Evolutionary conservation across 192 early-diverging fungal genomes (phyloP).

Genomic region (Dispira simplex): DNA sequence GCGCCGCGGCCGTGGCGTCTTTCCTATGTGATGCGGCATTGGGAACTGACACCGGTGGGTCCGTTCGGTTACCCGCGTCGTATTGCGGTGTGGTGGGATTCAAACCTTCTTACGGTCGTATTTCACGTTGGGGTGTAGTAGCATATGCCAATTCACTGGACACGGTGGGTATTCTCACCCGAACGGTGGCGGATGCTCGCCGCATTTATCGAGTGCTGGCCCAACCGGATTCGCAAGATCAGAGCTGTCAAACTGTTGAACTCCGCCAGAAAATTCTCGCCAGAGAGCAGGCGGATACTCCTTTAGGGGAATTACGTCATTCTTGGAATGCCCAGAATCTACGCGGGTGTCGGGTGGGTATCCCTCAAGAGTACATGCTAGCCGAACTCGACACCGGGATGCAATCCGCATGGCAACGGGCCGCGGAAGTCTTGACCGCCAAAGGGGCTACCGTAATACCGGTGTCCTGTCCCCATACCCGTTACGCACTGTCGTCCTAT

Average conservation of each 20-base stretch:
- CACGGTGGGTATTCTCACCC: constrained; percentile 67
- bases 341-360: constrained; percentile 40
- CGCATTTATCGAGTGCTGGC: background rate
- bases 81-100: constrained; percentile 89
- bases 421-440: constrained; percentile 32
- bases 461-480: constrained; percentile 54
- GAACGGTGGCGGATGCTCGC: too few species aligned
- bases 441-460: constrained; percentile 51
- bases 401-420: constrained; percentile 37
- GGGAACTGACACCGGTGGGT: constrained; percentile 92
- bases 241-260: background rate
- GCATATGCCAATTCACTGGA: constrained; percentile 81
- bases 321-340: background rate
- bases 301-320: constrained; percentile 15
- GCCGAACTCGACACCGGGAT: constrained; percentile 44
- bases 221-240: background rate
- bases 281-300: constrained; percentile 37
- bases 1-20: constrained; percentile 75
- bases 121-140: constrained; percentile 72
- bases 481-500: constrained; percentile 64
- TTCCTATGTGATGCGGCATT: constrained; percentile 66
- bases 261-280: background rate
- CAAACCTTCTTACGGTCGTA: constrained; percentile 81
- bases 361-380: constrained; percentile 59
- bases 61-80: constrained; percentile 81